Evolutionary conservation across 805 yeast species (phyloP), one percentile per base, ranked within the genome.

Genomic region (Ogataea parapolymorpha): DNA sequence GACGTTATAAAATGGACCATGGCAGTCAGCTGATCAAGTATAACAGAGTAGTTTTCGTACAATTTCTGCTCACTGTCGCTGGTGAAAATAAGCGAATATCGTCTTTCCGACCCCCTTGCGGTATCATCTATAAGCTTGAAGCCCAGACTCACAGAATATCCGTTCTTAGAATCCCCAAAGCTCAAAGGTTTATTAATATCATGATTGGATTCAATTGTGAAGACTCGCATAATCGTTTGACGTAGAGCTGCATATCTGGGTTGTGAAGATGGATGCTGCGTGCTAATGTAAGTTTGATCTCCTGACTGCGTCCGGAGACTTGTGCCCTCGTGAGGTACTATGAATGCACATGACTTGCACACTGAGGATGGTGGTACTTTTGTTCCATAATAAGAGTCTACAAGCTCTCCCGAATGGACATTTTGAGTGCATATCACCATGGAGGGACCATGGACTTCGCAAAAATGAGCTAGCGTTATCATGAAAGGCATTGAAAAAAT

Each of bases 381-480:
- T 28, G 59, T 45, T 1, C 70, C 70, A 55, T 36, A 74, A 67
- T 25, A 73, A 58, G 8, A 64, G 40, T 30, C 63, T 48, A 34
- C 28, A 12, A 42, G 42, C n/a, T 35, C 34, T 3, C 26, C 34
- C 48, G 6, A 48, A 1, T 57, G 39, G 3, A 60, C 54, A 18
- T 58, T 49, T 50, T 80, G 86, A 0, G 89, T 80, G 48, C 85
- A 82, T 55, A 80, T 61, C 2, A 84, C 66, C 29, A 79, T 73
- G 10, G 80, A 67, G 0, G 91, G 90, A 0, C 91, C 91, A 55
- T 84, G 90, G 16, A 78, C 72, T 60, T 84, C 91, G 59, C 91
- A 84, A 59, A 84, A 84, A 56, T 84, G 91, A 0, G 87, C 82
- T 35, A 84, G 57, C 15, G 84, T 68, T 8, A 79, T 61, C 9